Evolutionary conservation across 768 basidiomycete species (phyloP).

Genomic region (Podaxis pistillaris): DNA sequence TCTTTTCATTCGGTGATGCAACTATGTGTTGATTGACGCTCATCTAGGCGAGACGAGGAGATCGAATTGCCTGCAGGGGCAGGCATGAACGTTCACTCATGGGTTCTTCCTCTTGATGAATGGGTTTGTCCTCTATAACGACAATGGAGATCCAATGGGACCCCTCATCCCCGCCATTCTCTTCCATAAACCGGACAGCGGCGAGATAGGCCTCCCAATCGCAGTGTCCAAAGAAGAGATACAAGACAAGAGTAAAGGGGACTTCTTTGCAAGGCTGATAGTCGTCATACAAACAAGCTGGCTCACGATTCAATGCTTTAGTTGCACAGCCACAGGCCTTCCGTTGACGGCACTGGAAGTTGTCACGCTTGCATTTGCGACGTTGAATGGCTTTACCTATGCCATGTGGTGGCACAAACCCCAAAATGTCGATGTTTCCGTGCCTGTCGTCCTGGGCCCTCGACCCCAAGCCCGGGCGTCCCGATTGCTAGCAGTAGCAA

Average conservation of each 20-base stretch:
- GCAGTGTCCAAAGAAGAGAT: conserved; percentile 21
- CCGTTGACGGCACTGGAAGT: conserved; percentile 32
- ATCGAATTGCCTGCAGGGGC: neutral
- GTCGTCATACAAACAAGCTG: conserved; percentile 30
- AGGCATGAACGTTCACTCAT: conserved; percentile 13
- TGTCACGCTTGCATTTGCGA: conserved; percentile 28
- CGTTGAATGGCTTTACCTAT: conserved; percentile 26
- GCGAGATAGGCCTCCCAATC: conserved; percentile 6
- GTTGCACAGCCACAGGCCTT: conserved; percentile 21
- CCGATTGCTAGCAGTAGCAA: neutral
- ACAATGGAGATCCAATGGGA: neutral
- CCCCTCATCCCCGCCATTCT: conserved; percentile 4
- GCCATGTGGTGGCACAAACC: conserved; percentile 36
- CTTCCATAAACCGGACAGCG: neutral
- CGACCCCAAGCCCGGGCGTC: neutral
- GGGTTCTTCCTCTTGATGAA: conserved; percentile 15
- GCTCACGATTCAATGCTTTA: conserved; percentile 30
- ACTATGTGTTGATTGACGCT: too few species aligned
- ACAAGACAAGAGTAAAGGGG: conserved; percentile 30
- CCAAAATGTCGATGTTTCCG: conserved; percentile 13
- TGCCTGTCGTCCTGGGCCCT: neutral
- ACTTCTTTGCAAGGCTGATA: conserved; percentile 28
- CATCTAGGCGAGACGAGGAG: neutral
- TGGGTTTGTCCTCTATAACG: neutral
- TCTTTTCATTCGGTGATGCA: too few species aligned